Evolutionary conservation across 176 grass and related monocot genomes (phyloP), one percentile per base, ranked within the genome.

Genomic region (Juncus effusus): DNA sequence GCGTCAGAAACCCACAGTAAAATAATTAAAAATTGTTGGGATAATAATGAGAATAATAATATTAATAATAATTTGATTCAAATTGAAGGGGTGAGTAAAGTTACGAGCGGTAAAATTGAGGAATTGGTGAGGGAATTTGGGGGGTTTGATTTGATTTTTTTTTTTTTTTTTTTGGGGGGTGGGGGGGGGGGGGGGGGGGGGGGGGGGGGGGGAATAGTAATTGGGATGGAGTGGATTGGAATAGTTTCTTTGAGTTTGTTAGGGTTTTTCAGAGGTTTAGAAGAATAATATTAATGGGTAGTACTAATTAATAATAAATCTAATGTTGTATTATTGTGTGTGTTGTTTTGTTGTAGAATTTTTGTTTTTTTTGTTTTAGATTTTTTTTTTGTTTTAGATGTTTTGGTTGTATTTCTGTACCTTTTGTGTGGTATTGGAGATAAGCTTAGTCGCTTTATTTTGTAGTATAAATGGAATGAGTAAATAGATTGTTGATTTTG

Each of bases 21-120:
- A 36, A 89, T 99, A 60, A 10, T 99, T 9, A 86, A 28, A 78
- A 80, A 80, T 28, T 97, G 94, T 85, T 93, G 83, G 88, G 36
- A 4, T 10, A 84, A 70, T 61, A 89, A 77, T 13, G 82, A 57
- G 67, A 88, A 93, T 28, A 28, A 28, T 28, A 28, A 28, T 28
- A 28, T 28, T 13, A 51, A 37, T 16, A 85, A 85, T 54, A 60
- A 76, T 28, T 45, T 99, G 51, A 93, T 64, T 56, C 88, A 93
- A 39, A 6, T 86, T 8, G 11, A 1, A 60, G 76, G 73, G 42
- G 82, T 93, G 2, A 71, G 68, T 50, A 89, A 78, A 65, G 14
- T 99, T 14, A 93, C 76, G 0, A 84, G 5, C 50, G 2, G 64
- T 60, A 19, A 11, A 19, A 76, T 99, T 12, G 78, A 89, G 62